phyloP scores from a whole-genome alignment of 2,329 filamentous ascomycete species.

The Botrytis cinerea region DNA sequence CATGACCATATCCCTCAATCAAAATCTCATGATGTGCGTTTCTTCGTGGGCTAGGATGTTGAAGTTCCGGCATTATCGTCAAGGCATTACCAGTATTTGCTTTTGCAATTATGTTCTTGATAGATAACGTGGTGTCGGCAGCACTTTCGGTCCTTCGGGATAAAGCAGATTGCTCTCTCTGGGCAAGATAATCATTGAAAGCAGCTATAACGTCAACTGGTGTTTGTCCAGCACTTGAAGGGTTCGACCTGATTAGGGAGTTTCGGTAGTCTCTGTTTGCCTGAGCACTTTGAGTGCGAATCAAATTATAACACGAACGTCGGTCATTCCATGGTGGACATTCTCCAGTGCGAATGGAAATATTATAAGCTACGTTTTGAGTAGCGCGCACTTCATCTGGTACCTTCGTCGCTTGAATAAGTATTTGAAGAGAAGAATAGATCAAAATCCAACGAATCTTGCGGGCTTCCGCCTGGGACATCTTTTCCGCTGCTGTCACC shows the following conservation, averaged over 20 bases:
- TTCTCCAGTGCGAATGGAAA: constrained; percentile 35
- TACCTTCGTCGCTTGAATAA: constrained; percentile 62
- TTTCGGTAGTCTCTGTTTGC: constrained; percentile 26
- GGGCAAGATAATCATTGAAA: constrained; percentile 54
- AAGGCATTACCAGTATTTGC: constrained; percentile 40
- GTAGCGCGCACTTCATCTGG: constrained; percentile 63
- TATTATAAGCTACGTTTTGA: constrained; percentile 57
- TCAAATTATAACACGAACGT: constrained; percentile 27
- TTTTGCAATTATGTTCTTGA: constrained; percentile 36
- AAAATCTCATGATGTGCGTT: constrained; percentile 53
- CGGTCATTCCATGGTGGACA: constrained; percentile 38
- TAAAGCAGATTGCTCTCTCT: constrained; percentile 31
- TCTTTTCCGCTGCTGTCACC: constrained; percentile 57
- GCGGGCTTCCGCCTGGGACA: constrained; percentile 65
- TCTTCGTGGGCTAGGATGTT: constrained; percentile 35
- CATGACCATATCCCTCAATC: constrained; percentile 56
- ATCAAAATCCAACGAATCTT: constrained; percentile 79
- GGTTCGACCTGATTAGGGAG: not conserved
- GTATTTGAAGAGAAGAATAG: constrained; percentile 72
- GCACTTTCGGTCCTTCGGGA: constrained; percentile 25
- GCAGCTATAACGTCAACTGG: constrained; percentile 51
- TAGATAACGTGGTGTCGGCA: constrained; percentile 32
- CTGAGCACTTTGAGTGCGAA: constrained; percentile 33
- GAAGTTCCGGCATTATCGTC: constrained; percentile 35
- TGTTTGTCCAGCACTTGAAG: constrained; percentile 6